Evolutionary conservation across 75 land plant species (phyloP).

Genomic region (Cunninghamia lanceolata): DNA sequence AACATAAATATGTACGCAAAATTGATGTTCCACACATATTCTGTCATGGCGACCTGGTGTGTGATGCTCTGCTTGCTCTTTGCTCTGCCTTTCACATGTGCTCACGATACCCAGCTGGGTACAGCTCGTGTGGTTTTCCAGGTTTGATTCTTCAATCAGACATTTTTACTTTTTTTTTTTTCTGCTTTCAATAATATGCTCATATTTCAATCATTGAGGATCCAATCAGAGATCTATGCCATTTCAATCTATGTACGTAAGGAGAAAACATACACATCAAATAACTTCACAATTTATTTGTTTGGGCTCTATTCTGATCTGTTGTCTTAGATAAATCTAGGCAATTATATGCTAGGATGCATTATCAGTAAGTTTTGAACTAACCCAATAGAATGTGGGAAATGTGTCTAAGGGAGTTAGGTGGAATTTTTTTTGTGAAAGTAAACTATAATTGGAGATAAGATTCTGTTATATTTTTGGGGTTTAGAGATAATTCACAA

Average conservation of each 20-base stretch:
- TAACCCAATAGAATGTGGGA: neutral
- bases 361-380: neutral
- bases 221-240: neutral
- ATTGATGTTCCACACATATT: neutral
- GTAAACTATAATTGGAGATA: neutral
- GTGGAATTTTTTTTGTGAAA: neutral
- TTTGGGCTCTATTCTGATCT: neutral
- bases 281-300: neutral
- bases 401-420: neutral
- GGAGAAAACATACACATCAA: neutral
- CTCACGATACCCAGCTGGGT: neutral
- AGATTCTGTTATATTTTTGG: neutral
- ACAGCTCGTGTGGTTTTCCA: conserved; percentile 8
- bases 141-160: neutral
- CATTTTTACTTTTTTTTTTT: neutral
- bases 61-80: neutral
- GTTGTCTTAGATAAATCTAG: neutral
- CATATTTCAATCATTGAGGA: neutral
- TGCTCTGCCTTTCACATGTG: neutral
- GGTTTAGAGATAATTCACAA: neutral
- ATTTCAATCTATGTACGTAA: neutral
- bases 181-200: neutral
- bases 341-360: neutral
- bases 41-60: neutral
- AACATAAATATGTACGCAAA: neutral